phyloP scores from a whole-genome alignment of 2,329 filamentous ascomycete genomes.

The Fusarium equiseti region DNA sequence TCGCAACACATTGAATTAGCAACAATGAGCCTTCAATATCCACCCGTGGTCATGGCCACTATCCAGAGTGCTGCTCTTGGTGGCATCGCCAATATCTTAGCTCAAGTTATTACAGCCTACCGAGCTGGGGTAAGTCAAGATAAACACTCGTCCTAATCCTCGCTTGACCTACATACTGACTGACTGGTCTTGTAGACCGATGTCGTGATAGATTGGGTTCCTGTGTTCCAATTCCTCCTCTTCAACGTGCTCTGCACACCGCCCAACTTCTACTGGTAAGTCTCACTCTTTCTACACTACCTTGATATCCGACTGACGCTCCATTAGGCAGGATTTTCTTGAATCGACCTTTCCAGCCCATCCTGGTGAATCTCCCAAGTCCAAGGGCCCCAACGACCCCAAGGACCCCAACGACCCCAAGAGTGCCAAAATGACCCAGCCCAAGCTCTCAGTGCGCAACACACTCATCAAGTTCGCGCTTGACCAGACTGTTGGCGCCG shows the following conservation, averaged over 20 bases:
- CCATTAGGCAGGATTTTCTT: constrained; percentile 75
- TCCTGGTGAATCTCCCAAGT: constrained; percentile 56
- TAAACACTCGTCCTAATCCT: not conserved
- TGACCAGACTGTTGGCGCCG: constrained; percentile 76
- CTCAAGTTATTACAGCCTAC: constrained; percentile 76
- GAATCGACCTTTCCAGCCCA: constrained; percentile 80
- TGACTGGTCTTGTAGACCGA: constrained; percentile 58
- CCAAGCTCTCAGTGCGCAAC: constrained; percentile 71
- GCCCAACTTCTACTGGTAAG: constrained; percentile 84
- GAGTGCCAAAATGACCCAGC: constrained; percentile 40
- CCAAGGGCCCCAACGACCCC: constrained; percentile 51
- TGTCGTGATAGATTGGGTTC: constrained; percentile 72
- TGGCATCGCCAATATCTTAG: constrained; percentile 77
- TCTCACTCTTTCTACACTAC: constrained; percentile 22
- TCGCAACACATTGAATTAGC: not conserved
- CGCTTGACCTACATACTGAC: not conserved
- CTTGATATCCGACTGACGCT: constrained; percentile 24
- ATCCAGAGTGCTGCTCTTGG: constrained; percentile 75
- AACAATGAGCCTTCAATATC: constrained; percentile 46
- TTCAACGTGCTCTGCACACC: constrained; percentile 81
- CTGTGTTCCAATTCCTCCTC: constrained; percentile 81
- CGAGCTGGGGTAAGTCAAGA: constrained; percentile 64
- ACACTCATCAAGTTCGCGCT: constrained; percentile 75
- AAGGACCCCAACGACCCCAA: constrained; percentile 53
- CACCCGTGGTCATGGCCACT: constrained; percentile 70